Conservation (phyloP, 768 basidiomycete species). For the Termitomyces sp. region DNA sequence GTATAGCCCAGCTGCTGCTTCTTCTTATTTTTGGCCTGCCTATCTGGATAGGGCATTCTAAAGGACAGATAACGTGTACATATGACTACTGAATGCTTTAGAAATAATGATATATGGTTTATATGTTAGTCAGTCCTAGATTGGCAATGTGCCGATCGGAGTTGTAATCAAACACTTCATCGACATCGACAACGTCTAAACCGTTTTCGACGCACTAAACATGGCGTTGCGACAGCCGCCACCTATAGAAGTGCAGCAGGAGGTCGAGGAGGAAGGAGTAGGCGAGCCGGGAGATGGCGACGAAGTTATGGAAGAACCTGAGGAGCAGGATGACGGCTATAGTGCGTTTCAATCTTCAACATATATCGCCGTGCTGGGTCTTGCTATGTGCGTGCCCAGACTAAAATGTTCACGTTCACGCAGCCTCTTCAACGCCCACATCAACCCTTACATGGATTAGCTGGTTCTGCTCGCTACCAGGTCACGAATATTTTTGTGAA, state of each 20-base stretch:
- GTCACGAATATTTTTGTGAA: constrained; percentile 98
- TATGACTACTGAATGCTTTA: constrained; percentile 23
- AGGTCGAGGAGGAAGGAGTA: constrained; percentile 59
- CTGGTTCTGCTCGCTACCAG: constrained; percentile 93
- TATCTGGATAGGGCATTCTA: constrained; percentile 39
- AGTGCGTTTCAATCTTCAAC: constrained; percentile 48
- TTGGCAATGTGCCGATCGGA: constrained; percentile 24
- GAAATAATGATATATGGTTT: not conserved
- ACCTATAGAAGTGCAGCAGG: constrained; percentile 41
- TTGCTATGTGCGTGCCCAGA: constrained; percentile 4
- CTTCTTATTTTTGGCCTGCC: constrained; percentile 70
- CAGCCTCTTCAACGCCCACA: constrained; percentile 87
- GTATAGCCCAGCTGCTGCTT: constrained; percentile 62
- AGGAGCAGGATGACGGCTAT: constrained; percentile 73
- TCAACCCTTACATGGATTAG: constrained; percentile 93
- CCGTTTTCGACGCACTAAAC: constrained; percentile 7
- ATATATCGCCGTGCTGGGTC: constrained; percentile 6
- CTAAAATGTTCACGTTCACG: constrained; percentile 16
- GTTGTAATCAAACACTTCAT: constrained; percentile 27
- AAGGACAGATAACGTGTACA: constrained; percentile 45
- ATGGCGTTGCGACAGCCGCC: constrained; percentile 37
- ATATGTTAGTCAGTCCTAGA: constrained; percentile 2
- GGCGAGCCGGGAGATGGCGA: constrained; percentile 61
- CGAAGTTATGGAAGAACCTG: constrained; percentile 80
- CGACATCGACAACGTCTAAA: constrained; percentile 18